Evolutionary conservation across 202 grass and related monocot genomes (phyloP), one percentile per base, ranked within the genome.

Genomic region (Zizania palustris): DNA sequence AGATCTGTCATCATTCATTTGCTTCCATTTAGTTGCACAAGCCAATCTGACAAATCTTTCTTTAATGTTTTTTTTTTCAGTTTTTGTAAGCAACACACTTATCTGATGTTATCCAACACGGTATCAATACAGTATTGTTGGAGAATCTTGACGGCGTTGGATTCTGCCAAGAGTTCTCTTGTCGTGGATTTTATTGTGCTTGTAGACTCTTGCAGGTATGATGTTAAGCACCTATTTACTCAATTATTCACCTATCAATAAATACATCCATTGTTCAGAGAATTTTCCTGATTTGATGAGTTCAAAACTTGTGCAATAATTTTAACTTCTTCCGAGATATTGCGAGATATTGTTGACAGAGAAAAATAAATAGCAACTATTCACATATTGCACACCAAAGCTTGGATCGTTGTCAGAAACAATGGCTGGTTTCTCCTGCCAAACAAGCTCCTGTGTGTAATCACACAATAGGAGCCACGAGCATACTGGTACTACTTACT

Each of bases 371-470:
- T 51, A 69, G 1, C 43, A 46, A 78, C 14, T 55, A 63, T 56
- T 71, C 14, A 68, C 73, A 61, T 45, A 34, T 43, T 55, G 44
- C 63, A 41, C n/a, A 56, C 16, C 34, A 77, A 38, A 21, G 44
- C 56, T 63, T 68, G 50, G 18, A 83, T 67, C 45, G 11, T 57
- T 80, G 45, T 21, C 69, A 73, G 57, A 7, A 63, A 64, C 69
- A 83, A 64, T 64, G 69, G 45, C 20, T 74, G 56, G 69, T 13
- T 79, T 83, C 15, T 77, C 49, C 21, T 72, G 38, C 80, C 69
- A 83, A 79, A 63, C 63, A 54, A 83, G 19, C 22, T 74, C 54
- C 74, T 39, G 67, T 74, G 21, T 82, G 79, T 39, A 67, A 45
- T 50, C 37, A 15, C 53, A 67, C 37, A 83, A 79, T 35, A 83